Evolutionary conservation across 192 early-diverging fungal species (phyloP), one percentile per base, ranked within the genome.

Genomic region (Podila epigama): DNA sequence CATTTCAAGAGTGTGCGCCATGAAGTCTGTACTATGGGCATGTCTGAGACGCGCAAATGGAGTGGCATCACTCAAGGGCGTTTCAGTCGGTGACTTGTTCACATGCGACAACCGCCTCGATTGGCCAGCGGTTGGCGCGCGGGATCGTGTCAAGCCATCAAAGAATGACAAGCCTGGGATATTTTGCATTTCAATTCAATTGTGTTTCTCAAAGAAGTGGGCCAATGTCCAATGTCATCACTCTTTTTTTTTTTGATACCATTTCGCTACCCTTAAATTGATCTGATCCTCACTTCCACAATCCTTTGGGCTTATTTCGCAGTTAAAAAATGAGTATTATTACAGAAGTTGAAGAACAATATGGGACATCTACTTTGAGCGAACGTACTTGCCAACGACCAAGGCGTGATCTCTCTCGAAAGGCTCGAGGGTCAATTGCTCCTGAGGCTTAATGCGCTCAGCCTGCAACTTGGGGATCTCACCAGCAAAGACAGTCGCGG

Each of bases 371-470:
- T 88, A 85, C 79, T 88, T 84, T 72, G 84, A 57, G 44, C 85
- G 78, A 44, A 86, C 79, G 73, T 97, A 97, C 69, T 91, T 92
- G 42, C 96, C 98, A 50, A 96, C 90, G 37, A 99, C 96, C 36
- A 99, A 82, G 66, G 96, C 97, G 90, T 99, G 97, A 82, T 99
- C 97, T 84, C 97, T 90, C 83, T 99, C 96, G 79, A 98, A 98
- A 18, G 97, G 96, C 86, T 99, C 97, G 33, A 99, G 86, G 18
- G 96, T 98, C 66, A 98, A 84, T 83, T 97, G 95, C 85, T 98
- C 97, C 79, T 93, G 89, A 51, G 96, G 96, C 88, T 93, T 96
- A 65, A 96, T 90, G 75, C 88, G 86, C 59, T 93, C 90, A 71
- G 90, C 89, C 75, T 92, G 89, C n/a, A 96, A 86, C 88, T 98